A percentile compares a stretch with the other conserved stretches of the same genome.
Evolutionary conservation across 441 rosid species (phyloP).

Genomic region (Daphne laureola): DNA sequence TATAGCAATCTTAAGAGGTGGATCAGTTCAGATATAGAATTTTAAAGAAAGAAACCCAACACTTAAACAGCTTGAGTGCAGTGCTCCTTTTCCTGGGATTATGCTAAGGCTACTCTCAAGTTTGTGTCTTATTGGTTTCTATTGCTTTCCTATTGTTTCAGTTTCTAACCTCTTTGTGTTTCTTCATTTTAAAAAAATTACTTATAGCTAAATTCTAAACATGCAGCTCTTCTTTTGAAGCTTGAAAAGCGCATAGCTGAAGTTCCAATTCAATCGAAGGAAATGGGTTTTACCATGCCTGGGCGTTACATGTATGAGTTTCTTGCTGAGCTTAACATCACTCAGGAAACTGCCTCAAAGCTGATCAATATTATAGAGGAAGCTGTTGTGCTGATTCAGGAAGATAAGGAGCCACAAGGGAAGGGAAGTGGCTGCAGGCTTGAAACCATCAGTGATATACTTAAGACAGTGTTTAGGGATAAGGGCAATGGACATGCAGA

Average conservation of each 20-base stretch:
- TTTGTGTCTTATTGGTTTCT: too few species aligned
- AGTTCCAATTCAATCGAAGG: conserved; percentile 69
- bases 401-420: conserved; percentile 57
- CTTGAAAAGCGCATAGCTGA: conserved; percentile 83
- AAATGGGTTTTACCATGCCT: conserved; percentile 85
- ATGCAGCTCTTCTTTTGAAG: conserved; percentile 86
- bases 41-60: too few species aligned
- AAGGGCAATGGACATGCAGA: conserved; percentile 50
- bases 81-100: too few species aligned
- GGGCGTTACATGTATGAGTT: conserved; percentile 86
- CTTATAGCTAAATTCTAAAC: conserved; percentile 12
- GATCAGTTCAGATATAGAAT: too few species aligned
- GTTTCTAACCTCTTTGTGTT: too few species aligned
- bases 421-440: conserved; percentile 55
- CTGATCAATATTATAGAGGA: conserved; percentile 66
- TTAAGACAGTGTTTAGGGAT: conserved; percentile 67
- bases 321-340: conserved; percentile 75
- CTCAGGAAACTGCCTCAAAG: conserved; percentile 65
- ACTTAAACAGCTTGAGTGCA: too few species aligned
- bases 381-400: conserved; percentile 67
- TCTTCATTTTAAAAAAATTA: neutral
- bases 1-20: too few species aligned
- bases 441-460: conserved; percentile 65
- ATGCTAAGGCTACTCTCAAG: too few species aligned
- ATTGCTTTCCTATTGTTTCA: too few species aligned